Evolutionary conservation across 306 rosid genomes (phyloP).

Genomic region (Dryas alaskensis): DNA sequence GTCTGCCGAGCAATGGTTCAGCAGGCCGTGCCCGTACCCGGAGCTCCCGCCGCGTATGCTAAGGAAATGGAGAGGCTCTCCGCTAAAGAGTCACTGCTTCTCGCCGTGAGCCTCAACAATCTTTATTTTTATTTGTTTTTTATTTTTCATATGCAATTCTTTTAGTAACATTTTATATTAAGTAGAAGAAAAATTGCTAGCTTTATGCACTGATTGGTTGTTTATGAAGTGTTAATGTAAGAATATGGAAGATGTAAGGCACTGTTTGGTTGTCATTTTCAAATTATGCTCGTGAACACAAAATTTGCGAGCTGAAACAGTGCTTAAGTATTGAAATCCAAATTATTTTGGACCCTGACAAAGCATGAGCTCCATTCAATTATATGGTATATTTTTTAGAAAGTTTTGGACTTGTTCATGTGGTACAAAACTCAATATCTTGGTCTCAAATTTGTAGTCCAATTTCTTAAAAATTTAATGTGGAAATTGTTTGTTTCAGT

Average conservation of each 20-base stretch:
- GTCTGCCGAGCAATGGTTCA: slow-evolving; percentile 74
- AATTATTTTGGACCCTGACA: not conserved
- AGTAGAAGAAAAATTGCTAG: not conserved
- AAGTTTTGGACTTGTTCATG: not conserved
- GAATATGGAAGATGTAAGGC: not conserved
- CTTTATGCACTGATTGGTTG: not conserved
- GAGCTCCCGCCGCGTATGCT: slow-evolving; percentile 86
- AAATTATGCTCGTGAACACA: not conserved
- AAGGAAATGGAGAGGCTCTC: slow-evolving; percentile 99
- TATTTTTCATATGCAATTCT: not conserved
- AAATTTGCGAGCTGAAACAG: not conserved
- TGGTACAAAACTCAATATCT: not conserved
- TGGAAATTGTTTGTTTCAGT: slow-evolving; percentile 41
- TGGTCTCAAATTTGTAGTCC: not conserved
- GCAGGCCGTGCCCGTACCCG: slow-evolving; percentile 78
- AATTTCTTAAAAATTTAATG: not conserved
- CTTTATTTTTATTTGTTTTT: too few relatives aligned
- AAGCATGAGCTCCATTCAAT: not conserved
- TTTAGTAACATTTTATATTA: not conserved
- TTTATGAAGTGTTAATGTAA: not conserved
- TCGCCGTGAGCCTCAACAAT: slow-evolving; percentile 61
- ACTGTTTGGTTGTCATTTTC: not conserved
- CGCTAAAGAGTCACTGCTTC: slow-evolving; percentile 96
- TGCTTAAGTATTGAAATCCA: not conserved
- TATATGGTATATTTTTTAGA: not conserved